Conservation (phyloP, 257 asterid species). For the Gardenia jasminoides region DNA sequence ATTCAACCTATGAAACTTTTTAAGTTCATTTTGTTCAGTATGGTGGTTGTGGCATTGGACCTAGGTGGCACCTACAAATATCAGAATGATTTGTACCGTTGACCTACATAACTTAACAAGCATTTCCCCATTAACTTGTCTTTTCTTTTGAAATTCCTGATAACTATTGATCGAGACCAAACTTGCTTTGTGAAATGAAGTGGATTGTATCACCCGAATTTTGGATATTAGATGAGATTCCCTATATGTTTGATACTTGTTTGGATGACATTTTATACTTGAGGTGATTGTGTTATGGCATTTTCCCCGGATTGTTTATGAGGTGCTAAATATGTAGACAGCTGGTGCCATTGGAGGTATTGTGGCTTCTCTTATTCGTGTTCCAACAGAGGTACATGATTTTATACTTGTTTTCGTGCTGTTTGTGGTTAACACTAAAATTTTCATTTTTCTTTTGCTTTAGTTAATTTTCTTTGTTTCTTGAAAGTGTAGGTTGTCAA, state of each 20-base stretch:
- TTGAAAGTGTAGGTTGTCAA: slow-evolving; percentile 76
- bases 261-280: background rate
- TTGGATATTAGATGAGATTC: background rate
- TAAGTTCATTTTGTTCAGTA: too few species aligned
- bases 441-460: background rate
- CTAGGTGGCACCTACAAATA: too few species aligned
- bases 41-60: too few species aligned
- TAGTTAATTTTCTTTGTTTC: slow-evolving; percentile 10
- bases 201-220: background rate
- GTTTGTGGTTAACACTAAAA: slow-evolving; percentile 2
- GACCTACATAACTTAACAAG: too few species aligned
- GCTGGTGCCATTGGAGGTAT: slow-evolving; percentile 97
- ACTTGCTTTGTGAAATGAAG: too few species aligned
- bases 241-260: background rate
- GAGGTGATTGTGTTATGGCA: background rate
- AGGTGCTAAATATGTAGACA: slow-evolving; percentile 40
- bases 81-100: too few species aligned
- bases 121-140: too few species aligned
- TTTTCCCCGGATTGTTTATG: background rate
- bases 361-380: slow-evolving; percentile 95
- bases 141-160: too few species aligned
- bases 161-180: too few species aligned
- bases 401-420: slow-evolving; percentile 2
- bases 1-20: too few species aligned
- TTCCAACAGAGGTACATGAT: slow-evolving; percentile 81